Base-by-base conservation (phyloP, 495 filamentous ascomycete species). In the Neurospora discreta region DNA sequence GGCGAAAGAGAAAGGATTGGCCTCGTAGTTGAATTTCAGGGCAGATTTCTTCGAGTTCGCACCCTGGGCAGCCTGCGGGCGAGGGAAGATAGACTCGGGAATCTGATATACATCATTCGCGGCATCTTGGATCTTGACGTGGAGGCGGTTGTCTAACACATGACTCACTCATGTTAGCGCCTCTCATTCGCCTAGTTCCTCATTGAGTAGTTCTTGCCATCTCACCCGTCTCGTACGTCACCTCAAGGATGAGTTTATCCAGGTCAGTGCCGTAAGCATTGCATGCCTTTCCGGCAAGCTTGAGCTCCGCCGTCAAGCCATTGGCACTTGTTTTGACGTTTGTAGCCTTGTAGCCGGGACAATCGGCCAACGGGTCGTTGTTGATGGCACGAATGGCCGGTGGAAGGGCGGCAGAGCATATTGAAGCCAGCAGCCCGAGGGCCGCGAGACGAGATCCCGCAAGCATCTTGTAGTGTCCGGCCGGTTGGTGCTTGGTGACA, bases 121-220 rank as follows among this genome's bases (percentile, higher is more conserved):
- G 33, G 87, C 82, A 80, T 96, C 93, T 71, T 91, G 88, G 71
- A 97, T 94, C 77, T 91, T 89, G 74, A 96, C 90, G 79, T 95
- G 93, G 11, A 96, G 88, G 20, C 93, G 90, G 36, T 86, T 84
- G 44, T 91, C 92, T 94, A 44, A 65, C 52, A 18, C 52, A 3
- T 1, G 13, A 4, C 2, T 33, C 18, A 15, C 1, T 33, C 1
- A 11, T 60, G 42, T 71, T 16, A 71, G 39, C 41, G 18, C 39
- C 69, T 73, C 78, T 69, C 74, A 72, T 3, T 23, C 52, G 39
- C 16, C 6, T 33, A 16, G 30, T 30, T 16, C 1, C 16, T 23
- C 40, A 42, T 43, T 42, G 41, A 23, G 58, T 38, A 68, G 33
- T 13, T 41, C 39, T 5, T 3, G 52, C 10, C 15, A 10, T 84